phyloP scores from a whole-genome alignment of 2,329 filamentous ascomycete species.

The Cordyceps cateniannulata region DNA sequence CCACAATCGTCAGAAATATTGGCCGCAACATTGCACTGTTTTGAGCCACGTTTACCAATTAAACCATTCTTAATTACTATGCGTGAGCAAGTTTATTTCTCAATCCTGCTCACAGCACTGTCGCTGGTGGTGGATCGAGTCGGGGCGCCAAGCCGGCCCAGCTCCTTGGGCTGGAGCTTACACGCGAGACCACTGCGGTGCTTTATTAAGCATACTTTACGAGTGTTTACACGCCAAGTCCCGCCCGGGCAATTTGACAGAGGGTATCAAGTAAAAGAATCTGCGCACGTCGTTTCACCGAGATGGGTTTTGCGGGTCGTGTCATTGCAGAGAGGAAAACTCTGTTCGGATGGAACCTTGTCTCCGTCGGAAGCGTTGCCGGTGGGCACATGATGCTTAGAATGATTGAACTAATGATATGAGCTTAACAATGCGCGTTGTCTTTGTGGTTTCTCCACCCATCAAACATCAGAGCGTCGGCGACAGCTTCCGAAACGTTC shows the following conservation, averaged over 20 bases:
- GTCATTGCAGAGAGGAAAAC: background rate
- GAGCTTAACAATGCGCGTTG: background rate
- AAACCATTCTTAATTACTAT: background rate
- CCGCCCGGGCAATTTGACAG: background rate
- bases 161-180: background rate
- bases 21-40: background rate
- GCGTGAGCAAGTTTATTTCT: background rate
- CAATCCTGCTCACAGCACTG: constrained; percentile 7
- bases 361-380: background rate
- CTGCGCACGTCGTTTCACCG: constrained; percentile 3
- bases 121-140: background rate
- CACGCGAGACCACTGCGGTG: background rate
- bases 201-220: background rate
- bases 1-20: background rate
- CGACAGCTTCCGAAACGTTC: background rate
- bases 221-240: background rate
- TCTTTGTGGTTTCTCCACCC: background rate
- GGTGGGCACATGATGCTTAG: background rate
- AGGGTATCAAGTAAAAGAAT: background rate
- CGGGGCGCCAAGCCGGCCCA: background rate
- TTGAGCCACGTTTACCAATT: background rate
- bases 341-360: background rate
- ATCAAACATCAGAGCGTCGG: background rate
- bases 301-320: constrained; percentile 3
- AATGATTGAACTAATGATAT: background rate